These are phyloP conservation scores for Rhinocladiella similis DNA, from an alignment of 2,329 filamentous ascomycete genomes.

Conservation along the genomic window DNA sequence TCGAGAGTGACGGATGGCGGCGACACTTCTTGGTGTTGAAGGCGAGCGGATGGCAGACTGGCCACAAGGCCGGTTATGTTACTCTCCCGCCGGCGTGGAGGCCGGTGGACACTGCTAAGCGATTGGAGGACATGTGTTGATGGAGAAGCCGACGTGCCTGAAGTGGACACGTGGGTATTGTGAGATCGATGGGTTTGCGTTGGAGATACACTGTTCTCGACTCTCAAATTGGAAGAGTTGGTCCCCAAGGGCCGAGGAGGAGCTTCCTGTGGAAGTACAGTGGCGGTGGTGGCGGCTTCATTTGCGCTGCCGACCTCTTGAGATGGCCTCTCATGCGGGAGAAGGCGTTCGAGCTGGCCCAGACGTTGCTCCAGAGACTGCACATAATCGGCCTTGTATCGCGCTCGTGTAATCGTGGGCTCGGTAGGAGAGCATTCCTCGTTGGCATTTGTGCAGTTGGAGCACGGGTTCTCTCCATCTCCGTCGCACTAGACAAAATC, in stretches of 20 bases:
- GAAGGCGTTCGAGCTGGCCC: slow-evolving; percentile 3
- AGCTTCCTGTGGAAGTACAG: neutral
- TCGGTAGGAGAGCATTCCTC: slow-evolving; percentile 5
- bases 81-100: neutral
- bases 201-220: neutral
- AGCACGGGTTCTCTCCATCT: slow-evolving; percentile 5
- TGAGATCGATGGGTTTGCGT: slow-evolving; percentile 4
- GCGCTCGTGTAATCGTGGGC: slow-evolving; percentile 3
- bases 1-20: neutral
- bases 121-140: neutral
- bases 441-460: slow-evolving; percentile 6
- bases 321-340: neutral
- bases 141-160: slow-evolving; percentile 1
- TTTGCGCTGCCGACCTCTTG: neutral
- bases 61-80: neutral
- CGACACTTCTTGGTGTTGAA: neutral
- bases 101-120: neutral
- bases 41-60: neutral
- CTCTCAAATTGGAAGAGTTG: neutral
- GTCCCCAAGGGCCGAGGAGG: neutral
- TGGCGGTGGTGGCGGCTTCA: too few relatives aligned
- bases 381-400: slow-evolving; percentile 8
- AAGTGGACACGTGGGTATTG: slow-evolving; percentile 1
- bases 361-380: slow-evolving; percentile 6
- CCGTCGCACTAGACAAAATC: slow-evolving; percentile 3